Percentiles rank a stretch among this genome's conserved stretches.
phyloP scores from a whole-genome alignment of 257 asterid species.

The Forsythia suspensa region DNA sequence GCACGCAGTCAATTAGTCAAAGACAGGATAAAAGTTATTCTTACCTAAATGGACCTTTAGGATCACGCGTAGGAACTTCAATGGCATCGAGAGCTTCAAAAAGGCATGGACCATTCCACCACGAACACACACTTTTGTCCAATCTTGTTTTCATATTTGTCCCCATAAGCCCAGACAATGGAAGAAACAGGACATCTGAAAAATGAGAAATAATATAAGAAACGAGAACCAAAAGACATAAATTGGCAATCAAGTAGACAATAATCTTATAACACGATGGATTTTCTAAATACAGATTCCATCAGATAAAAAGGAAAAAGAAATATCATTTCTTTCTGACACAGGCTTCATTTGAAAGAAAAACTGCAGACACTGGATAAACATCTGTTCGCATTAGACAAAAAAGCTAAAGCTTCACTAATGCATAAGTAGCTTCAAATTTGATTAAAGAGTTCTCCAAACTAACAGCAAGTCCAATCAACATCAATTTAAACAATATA shows the following conservation, averaged over 20 bases:
- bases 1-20: not conserved
- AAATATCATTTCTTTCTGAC: not conserved
- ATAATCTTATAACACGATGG: not conserved
- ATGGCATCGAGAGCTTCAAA: constrained; percentile 88
- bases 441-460: not conserved
- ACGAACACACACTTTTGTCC: constrained; percentile 61
- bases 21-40: not conserved
- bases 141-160: constrained; percentile 68
- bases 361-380: constrained; percentile 7
- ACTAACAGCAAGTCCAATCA: not conserved
- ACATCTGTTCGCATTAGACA: not conserved
- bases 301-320: not conserved
- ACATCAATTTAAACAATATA: not conserved
- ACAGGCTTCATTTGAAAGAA: constrained; percentile 2
- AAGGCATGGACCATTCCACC: constrained; percentile 93
- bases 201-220: constrained; percentile 19
- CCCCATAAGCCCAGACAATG: constrained; percentile 88
- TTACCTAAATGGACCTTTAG: constrained; percentile 90
- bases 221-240: constrained; percentile 1
- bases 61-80: constrained; percentile 82
- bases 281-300: too few relatives aligned
- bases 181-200: constrained; percentile 90
- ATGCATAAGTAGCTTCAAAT: not conserved
- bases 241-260: not conserved
- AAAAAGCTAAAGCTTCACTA: not conserved